Evolutionary conservation across 108 stramenopile genomes (phyloP).

Genomic region (Schizochytrium sp.): DNA sequence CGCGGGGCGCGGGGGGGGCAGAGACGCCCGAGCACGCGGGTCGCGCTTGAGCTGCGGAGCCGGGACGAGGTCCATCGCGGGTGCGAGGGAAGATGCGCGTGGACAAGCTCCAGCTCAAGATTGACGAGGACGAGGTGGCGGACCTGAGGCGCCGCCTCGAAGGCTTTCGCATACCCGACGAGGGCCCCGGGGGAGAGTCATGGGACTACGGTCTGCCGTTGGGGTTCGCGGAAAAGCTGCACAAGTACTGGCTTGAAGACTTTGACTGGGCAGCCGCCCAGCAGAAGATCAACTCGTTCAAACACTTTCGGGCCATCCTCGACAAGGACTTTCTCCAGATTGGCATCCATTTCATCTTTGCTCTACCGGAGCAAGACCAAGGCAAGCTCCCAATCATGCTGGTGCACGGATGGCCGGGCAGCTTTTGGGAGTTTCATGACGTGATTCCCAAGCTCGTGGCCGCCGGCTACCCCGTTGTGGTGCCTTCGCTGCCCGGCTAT

Average conservation of each 20-base stretch:
- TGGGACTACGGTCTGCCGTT: neutral
- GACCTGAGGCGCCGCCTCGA: neutral
- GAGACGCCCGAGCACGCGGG: too few relatives aligned
- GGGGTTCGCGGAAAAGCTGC: neutral
- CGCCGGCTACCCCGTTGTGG: neutral
- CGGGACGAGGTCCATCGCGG: too few relatives aligned
- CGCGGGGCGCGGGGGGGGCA: too few relatives aligned
- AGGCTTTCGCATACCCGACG: neutral
- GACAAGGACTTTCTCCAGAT: neutral
- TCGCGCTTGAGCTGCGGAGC: too few relatives aligned
- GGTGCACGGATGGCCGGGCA: neutral
- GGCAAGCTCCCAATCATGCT: neutral
- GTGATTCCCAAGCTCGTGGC: neutral
- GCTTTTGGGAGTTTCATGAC: neutral
- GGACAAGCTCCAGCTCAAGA: neutral
- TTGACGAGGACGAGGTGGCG: neutral
- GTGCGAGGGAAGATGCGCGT: neutral
- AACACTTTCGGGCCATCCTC: neutral
- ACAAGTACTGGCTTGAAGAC: neutral
- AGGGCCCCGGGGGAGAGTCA: neutral
- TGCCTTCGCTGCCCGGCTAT: neutral
- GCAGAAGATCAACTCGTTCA: neutral
- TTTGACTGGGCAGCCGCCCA: neutral
- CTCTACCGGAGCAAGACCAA: neutral
- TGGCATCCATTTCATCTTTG: neutral